phyloP scores from a whole-genome alignment of 441 rosid genomes.

The Erysimum cheiri region DNA sequence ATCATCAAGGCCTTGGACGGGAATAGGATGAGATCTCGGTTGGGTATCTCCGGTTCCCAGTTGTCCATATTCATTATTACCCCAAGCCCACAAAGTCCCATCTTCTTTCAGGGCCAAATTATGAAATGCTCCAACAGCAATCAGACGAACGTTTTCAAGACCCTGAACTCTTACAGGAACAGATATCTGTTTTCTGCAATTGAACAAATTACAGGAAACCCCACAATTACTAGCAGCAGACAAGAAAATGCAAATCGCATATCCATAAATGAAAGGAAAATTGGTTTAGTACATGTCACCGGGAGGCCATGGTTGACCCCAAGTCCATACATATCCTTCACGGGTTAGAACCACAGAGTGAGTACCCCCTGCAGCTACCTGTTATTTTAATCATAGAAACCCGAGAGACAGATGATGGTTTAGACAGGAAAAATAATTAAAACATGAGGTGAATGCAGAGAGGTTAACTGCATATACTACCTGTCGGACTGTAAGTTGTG shows the following conservation, averaged over 20 bases:
- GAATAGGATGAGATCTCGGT: constrained; percentile 95
- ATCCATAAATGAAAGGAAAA: constrained; percentile 13
- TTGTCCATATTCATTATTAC: constrained; percentile 98
- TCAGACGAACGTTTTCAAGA: constrained; percentile 83
- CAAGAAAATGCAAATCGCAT: constrained; percentile 11
- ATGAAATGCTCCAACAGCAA: constrained; percentile 98
- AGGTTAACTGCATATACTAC: constrained; percentile 45
- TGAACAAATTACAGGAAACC: background rate
- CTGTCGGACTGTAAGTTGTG: constrained; percentile 88
- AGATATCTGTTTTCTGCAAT: constrained; percentile 89
- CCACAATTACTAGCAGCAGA: constrained; percentile 13
- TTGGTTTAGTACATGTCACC: constrained; percentile 83
- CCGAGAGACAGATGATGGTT: background rate
- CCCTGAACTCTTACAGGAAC: constrained; percentile 98
- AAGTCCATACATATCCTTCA: constrained; percentile 95
- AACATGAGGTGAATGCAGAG: constrained; percentile 9
- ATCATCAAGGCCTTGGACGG: constrained; percentile 83
- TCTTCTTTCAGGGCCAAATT: constrained; percentile 96
- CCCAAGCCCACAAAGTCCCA: constrained; percentile 98
- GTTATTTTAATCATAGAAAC: constrained; percentile 35
- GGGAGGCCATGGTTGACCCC: constrained; percentile 99
- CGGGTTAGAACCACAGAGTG: constrained; percentile 95
- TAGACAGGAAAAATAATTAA: background rate
- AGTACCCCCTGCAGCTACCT: constrained; percentile 99
- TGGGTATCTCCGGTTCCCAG: constrained; percentile 99